Conservation (phyloP, 768 basidiomycete species). For the Pholiota molesta region DNA sequence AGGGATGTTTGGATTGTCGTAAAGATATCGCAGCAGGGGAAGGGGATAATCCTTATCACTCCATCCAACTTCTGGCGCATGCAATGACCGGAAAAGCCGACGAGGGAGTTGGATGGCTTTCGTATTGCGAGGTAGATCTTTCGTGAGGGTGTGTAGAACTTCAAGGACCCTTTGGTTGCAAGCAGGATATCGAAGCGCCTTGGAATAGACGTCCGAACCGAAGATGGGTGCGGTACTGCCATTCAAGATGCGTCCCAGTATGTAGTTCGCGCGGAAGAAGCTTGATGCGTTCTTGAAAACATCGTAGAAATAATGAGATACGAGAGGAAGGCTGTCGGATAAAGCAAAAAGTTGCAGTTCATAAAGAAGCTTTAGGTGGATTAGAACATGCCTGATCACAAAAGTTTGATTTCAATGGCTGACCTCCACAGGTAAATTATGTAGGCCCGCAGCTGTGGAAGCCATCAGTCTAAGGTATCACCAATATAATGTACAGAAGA, state of each 20-base stretch:
- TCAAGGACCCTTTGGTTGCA: constrained; percentile 59
- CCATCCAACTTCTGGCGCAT: constrained; percentile 41
- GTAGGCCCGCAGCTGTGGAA: constrained; percentile 20
- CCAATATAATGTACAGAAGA: not conserved
- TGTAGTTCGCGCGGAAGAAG: constrained; percentile 68
- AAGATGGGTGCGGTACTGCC: constrained; percentile 20
- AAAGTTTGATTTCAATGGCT: constrained; percentile 4
- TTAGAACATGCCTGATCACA: constrained; percentile 13
- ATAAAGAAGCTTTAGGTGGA: constrained; percentile 64
- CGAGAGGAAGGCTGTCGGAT: constrained; percentile 63
- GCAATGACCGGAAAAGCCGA: constrained; percentile 63
- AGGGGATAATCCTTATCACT: constrained; percentile 56
- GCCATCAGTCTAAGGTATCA: constrained; percentile 1
- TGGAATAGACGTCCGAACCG: constrained; percentile 39
- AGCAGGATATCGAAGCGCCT: constrained; percentile 59
- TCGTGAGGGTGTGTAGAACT: constrained; percentile 37
- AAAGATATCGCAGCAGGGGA: constrained; percentile 66
- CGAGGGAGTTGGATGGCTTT: constrained; percentile 53
- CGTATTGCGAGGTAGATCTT: constrained; percentile 13
- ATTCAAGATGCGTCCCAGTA: constrained; percentile 40
- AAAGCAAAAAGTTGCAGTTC: constrained; percentile 75
- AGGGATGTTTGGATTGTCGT: constrained; percentile 39
- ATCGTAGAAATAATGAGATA: constrained; percentile 53
- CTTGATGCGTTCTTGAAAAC: constrained; percentile 60
- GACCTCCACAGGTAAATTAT: constrained; percentile 48